Base-by-base conservation (phyloP, 139 green algal genomes). In the Choricystis sp. region DNA sequence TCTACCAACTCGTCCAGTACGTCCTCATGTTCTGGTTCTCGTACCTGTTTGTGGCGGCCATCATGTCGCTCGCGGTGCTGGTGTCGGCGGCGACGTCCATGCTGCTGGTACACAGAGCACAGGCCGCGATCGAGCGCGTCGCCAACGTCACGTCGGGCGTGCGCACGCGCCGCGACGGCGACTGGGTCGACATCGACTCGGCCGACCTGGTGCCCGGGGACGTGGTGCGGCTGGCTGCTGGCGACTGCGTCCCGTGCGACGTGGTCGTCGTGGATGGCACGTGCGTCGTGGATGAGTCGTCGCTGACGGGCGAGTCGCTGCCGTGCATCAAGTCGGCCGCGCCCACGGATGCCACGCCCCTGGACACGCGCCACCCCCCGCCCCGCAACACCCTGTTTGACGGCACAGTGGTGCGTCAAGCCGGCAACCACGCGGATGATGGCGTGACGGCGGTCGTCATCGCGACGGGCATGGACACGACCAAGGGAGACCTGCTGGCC, bases 1-100 rank as follows among this genome's bases (percentile, higher is more conserved):
- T 69, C n/a, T 69, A 69, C 56, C 64, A 69, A 56, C 60, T 63
- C 64, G 49, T 69, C 24, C 61, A 62, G 64, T 69, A 69, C 64
- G 61, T 60, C n/a, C 28, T 69, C n/a, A 26, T 21, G 28, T 63
- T 63, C 56, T 69, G 64, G 64, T 48, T 63, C 56, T 69, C 64
- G 3, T 69, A 69, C 64, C 64, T 69, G 1, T 60, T 69, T 29
- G 64, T 69, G 30, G 29, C 49, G 19, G 29, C 64, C 57, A 20
- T 63, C 29, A 31, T 63, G 21, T 21, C 49, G 2, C 26, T 61
- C 20, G 24, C 63, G 23, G 64, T 69, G 49, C 28, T 69, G n/a
- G 28, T 69, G 27, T 49, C 56, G 0, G 64, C 49, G 2, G 25
- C 60, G 19, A 49, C 55, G 26, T 56, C 31, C 26, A 69, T 69